phyloP scores from a whole-genome alignment of 306 rosid genomes.

The Quercus mongolica region DNA sequence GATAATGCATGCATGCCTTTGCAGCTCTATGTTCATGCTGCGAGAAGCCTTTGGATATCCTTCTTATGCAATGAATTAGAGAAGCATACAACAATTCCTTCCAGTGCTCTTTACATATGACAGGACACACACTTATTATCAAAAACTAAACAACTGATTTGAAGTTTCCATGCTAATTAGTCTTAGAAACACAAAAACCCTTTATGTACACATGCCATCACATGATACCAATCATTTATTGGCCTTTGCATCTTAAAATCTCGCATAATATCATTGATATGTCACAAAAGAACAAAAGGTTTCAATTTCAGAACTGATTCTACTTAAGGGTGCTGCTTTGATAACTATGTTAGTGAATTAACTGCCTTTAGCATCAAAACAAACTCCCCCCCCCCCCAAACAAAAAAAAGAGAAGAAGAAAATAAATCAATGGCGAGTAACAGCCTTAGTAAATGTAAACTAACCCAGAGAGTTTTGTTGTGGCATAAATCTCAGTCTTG shows the following conservation, averaged over 20 bases:
- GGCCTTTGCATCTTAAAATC: background rate
- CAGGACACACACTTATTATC: background rate
- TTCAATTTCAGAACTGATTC: background rate
- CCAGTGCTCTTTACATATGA: background rate
- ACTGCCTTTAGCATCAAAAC: background rate
- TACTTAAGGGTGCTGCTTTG: background rate
- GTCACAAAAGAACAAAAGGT: background rate
- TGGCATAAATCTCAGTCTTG: background rate
- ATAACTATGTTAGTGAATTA: background rate
- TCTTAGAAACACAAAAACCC: background rate
- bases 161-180: background rate
- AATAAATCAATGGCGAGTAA: background rate
- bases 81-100: conserved; percentile 4
- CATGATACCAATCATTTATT: background rate
- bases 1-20: background rate
- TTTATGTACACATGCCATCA: background rate
- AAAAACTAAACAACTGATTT: background rate
- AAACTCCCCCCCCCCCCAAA: background rate
- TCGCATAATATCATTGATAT: background rate
- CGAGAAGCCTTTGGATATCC: conserved; percentile 84
- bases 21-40: conserved; percentile 46
- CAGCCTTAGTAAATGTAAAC: background rate
- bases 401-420: background rate
- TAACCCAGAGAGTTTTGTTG: background rate
- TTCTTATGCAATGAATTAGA: conserved; percentile 30